A percentile compares a stretch with the other conserved stretches of the same genome.
Evolutionary conservation across 768 basidiomycete species (phyloP).

Genomic region (Trametes sanguinea): DNA sequence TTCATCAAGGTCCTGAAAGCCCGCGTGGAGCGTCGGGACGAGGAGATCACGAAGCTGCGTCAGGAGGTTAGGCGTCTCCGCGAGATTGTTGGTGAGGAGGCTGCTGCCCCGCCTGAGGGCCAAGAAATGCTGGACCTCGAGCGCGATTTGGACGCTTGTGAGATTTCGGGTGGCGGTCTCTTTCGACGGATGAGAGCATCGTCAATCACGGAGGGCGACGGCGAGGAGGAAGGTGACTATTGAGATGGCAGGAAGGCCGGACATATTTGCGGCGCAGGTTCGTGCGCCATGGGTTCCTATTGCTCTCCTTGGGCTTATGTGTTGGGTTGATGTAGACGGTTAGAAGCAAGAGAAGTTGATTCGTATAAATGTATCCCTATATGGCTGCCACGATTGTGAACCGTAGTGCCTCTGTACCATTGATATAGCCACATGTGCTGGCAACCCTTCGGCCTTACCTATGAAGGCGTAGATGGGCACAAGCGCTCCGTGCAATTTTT

Average conservation of each 20-base stretch:
- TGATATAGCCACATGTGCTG: no score
- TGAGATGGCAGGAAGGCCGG: background rate
- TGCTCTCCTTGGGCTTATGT: background rate
- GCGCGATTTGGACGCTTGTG: slow-evolving; percentile 59
- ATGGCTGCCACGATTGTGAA: no score
- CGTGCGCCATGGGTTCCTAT: background rate
- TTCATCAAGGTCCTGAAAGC: slow-evolving; percentile 77
- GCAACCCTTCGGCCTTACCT: no score
- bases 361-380: background rate
- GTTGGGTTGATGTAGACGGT: background rate
- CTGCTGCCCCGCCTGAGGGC: slow-evolving; percentile 37
- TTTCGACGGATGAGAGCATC: slow-evolving; percentile 24
- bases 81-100: slow-evolving; percentile 37
- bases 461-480: no score
- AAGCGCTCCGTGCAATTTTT: background rate
- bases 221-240: slow-evolving; percentile 15
- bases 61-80: slow-evolving; percentile 66
- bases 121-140: slow-evolving; percentile 52
- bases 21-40: slow-evolving; percentile 77
- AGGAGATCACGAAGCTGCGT: slow-evolving; percentile 69
- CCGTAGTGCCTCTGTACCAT: no score
- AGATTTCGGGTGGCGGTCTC: slow-evolving; percentile 34
- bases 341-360: background rate
- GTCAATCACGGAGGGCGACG: slow-evolving; percentile 18
- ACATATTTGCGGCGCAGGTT: background rate